Conservation (phyloP, 1,284 basidiomycete species). For the Ustilago bromivora region DNA sequence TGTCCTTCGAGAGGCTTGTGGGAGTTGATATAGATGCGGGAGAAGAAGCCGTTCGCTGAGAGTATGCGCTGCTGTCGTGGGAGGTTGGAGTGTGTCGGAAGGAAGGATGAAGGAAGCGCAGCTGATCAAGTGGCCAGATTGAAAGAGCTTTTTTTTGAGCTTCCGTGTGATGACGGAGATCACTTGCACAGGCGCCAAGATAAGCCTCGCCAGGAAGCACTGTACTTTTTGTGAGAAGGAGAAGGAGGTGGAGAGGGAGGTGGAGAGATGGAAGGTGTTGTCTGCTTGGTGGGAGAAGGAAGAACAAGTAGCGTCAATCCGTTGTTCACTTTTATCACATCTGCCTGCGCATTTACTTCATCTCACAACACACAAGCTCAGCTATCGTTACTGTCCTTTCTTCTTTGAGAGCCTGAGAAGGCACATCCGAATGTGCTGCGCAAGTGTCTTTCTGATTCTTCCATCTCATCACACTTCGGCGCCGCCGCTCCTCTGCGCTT, state of each 20-base stretch:
- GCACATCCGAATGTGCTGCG: slow-evolving; percentile 3
- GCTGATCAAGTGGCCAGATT: background rate
- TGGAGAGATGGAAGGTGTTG: background rate
- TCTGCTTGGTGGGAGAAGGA: background rate
- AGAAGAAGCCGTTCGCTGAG: background rate
- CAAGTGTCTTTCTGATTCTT: background rate
- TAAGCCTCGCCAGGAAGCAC: background rate
- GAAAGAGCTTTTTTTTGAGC: background rate
- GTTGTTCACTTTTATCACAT: background rate
- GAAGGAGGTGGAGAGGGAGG: background rate
- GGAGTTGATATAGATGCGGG: background rate
- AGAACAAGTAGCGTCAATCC: background rate
- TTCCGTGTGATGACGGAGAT: background rate
- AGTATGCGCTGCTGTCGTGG: background rate
- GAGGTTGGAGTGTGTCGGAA: background rate
- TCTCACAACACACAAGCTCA: background rate
- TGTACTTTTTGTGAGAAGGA: background rate
- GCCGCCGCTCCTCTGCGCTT: background rate
- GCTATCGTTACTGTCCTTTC: background rate
- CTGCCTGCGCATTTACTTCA: background rate
- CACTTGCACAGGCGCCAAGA: background rate
- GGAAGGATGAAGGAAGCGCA: background rate
- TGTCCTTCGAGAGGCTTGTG: background rate
- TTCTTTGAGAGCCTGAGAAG: slow-evolving; percentile 3
- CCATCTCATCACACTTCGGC: background rate